These are phyloP conservation scores for Amyloporia xantha DNA, from an alignment of 768 basidiomycete genomes.

Conservation along the genomic window DNA sequence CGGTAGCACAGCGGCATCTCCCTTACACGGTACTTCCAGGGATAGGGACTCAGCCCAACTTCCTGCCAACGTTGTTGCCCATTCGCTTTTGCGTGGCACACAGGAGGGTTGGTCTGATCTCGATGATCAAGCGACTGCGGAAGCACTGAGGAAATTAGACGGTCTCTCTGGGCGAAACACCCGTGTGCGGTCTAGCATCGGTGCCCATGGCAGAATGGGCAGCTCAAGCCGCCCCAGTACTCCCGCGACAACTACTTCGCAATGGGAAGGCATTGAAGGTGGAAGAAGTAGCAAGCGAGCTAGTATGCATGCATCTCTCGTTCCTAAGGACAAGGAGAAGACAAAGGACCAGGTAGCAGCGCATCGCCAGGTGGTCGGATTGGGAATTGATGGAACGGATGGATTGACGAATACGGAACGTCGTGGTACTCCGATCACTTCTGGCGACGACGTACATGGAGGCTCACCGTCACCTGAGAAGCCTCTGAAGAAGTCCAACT, in stretches of 20 bases:
- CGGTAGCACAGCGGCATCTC: slow-evolving; percentile 32
- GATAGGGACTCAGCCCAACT: slow-evolving; percentile 37
- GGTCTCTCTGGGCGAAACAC: slow-evolving; percentile 75
- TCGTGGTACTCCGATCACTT: slow-evolving; percentile 36
- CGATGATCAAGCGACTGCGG: slow-evolving; percentile 84
- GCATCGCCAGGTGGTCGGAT: slow-evolving; percentile 33
- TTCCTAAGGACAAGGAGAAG: slow-evolving; percentile 40
- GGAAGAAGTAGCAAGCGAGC: slow-evolving; percentile 30
- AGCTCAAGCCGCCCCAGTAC: slow-evolving; percentile 72
- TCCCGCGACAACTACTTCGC: slow-evolving; percentile 48
- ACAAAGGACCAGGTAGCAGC: slow-evolving; percentile 17
- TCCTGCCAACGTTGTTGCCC: slow-evolving; percentile 72
- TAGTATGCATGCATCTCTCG: slow-evolving; percentile 34
- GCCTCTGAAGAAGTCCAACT: slow-evolving; percentile 57
- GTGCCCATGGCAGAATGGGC: slow-evolving; percentile 27
- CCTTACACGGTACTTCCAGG: slow-evolving; percentile 35
- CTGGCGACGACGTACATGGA: slow-evolving; percentile 43
- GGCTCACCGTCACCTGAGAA: slow-evolving; percentile 47
- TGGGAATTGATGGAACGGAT: slow-evolving; percentile 28
- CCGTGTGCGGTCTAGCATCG: slow-evolving; percentile 70
- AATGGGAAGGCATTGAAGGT: slow-evolving; percentile 68
- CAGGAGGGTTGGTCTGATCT: slow-evolving; percentile 88
- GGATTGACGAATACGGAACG: slow-evolving; percentile 36
- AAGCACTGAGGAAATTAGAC: slow-evolving; percentile 89
- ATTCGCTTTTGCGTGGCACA: slow-evolving; percentile 79